A percentile compares a stretch with the other conserved stretches of the same genome.
Evolutionary conservation across 2,329 filamentous ascomycete species (phyloP).

Genomic region (Alternaria novae-zelandiae): DNA sequence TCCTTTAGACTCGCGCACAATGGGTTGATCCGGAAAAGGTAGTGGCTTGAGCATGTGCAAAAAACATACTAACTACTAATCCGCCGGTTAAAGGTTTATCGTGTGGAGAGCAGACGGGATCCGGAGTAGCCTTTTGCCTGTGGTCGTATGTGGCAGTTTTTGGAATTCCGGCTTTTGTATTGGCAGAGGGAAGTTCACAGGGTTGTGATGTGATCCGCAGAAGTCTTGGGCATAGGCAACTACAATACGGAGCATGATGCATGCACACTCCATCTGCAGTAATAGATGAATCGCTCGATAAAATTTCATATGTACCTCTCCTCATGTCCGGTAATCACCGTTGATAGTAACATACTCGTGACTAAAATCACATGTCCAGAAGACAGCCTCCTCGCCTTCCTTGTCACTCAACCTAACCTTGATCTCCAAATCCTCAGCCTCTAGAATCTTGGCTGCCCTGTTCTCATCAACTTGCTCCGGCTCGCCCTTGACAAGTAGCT

Average conservation of each 20-base stretch:
- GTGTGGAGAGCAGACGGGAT: conserved; percentile 15
- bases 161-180: background rate
- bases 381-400: conserved; percentile 62
- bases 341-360: conserved; percentile 80
- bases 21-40: background rate
- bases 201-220: background rate
- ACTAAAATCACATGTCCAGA: conserved; percentile 88
- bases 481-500: conserved; percentile 78
- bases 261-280: background rate
- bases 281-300: background rate
- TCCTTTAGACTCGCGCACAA: background rate
- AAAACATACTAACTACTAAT: conserved; percentile 10
- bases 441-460: conserved; percentile 77
- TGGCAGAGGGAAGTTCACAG: background rate
- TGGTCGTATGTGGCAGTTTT: conserved; percentile 15
- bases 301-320: background rate
- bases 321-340: conserved; percentile 68
- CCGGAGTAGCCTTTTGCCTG: conserved; percentile 8
- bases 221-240: background rate
- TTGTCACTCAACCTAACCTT: conserved; percentile 74
- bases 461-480: conserved; percentile 79
- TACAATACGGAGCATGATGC: background rate
- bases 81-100: conserved; percentile 13
- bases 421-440: conserved; percentile 79
- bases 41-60: background rate